Evolutionary conservation across 164 flowering plant genomes (phyloP), one percentile per base, ranked within the genome.

Genomic region (Warburgia ugandensis): DNA sequence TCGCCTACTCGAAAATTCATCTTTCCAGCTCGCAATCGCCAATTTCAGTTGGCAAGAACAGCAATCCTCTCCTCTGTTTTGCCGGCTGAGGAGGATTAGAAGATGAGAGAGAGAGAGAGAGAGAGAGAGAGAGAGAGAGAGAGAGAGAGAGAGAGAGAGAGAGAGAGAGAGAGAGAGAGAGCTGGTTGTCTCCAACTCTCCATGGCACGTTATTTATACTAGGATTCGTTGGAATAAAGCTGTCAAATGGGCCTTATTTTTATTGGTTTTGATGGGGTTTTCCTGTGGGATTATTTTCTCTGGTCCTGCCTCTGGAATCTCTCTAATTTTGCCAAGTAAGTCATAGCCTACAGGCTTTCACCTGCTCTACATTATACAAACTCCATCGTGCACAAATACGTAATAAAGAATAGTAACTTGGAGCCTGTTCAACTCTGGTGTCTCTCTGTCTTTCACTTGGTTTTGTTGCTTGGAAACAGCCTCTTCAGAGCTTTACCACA

Each of bases 191-290:
- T 1, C 2, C 25, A 9, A 28, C 17, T 25, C n/a, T 45, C 31
- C 32, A 45, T 28, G 17, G 21, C 31, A 45, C 26, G 26, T 7
- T 45, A 45, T 45, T 45, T 45, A 45, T 45, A 45, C 9, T 11
- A 45, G 31, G n/a, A 27, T 5, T 45, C 29, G 49, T 45, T 45
- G 6, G 30, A 12, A 14, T 14, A 21, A 4, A 45, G 21, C 21
- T 6, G 10, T 28, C 49, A 45, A 27, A 26, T 28, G 22, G 49
- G 9, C 49, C 32, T 27, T 45, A 27, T 45, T 45, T 26, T 45
- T n/a, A 28, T 45, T 0, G 27, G 29, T 21, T 16, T 21, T 45
- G 28, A 10, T 45, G 32, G 31, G 49, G 13, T 45, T 28, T 45
- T 2, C 49, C 26, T 26, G 49, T 32, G 26, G 49, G 7, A 45